A percentile compares a stretch with the other conserved stretches of the same genome.
Conservation (phyloP, 768 basidiomycete genomes). For the Podaxis mareebaensis region DNA sequence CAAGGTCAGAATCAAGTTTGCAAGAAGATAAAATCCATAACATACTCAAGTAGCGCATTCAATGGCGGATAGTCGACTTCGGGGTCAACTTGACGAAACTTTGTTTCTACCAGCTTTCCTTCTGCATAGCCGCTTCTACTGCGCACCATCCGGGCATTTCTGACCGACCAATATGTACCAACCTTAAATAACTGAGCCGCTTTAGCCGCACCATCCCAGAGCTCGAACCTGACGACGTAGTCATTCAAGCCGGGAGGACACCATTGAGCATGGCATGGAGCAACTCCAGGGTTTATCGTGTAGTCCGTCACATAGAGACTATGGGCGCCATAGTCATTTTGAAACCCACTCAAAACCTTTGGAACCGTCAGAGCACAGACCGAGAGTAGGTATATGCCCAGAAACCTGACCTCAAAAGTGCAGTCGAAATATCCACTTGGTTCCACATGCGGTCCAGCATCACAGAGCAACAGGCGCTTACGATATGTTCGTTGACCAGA, state of each 20-base stretch:
- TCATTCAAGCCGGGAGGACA: constrained; percentile 46
- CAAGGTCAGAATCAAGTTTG: not conserved
- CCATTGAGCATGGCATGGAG: constrained; percentile 40
- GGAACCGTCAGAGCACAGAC: not conserved
- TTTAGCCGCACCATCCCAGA: constrained; percentile 54
- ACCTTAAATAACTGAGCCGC: constrained; percentile 43
- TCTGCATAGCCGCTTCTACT: constrained; percentile 44
- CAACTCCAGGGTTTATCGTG: constrained; percentile 41
- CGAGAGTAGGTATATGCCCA: not conserved
- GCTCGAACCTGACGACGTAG: constrained; percentile 52
- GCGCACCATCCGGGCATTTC: constrained; percentile 49
- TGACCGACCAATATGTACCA: constrained; percentile 53
- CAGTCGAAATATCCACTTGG: constrained; percentile 62
- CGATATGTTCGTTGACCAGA: not conserved
- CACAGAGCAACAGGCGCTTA: constrained; percentile 50
- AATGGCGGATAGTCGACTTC: constrained; percentile 40
- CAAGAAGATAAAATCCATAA: constrained; percentile 14
- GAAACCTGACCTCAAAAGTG: constrained; percentile 51
- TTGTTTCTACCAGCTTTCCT: constrained; percentile 51
- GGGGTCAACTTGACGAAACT: constrained; percentile 45
- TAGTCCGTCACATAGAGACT: constrained; percentile 70
- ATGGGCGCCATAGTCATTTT: constrained; percentile 38
- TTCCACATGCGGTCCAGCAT: constrained; percentile 43
- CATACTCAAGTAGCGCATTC: constrained; percentile 52
- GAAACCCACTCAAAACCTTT: constrained; percentile 51